Base-by-base conservation (phyloP, 768 basidiomycete genomes). In the Suillus tomentosus region DNA sequence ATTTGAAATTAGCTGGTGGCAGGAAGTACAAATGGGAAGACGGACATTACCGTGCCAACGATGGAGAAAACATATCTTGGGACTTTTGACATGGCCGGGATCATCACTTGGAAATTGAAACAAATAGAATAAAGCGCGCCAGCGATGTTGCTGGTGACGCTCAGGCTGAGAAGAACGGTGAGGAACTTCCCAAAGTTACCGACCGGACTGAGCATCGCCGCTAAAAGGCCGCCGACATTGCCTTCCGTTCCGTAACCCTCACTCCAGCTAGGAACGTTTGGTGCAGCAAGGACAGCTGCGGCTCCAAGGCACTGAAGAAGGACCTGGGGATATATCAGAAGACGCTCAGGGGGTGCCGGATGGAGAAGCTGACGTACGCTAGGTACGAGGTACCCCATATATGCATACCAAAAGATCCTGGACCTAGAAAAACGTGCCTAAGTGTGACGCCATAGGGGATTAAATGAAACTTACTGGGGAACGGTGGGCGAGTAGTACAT, bases 71-170 rank as follows among this genome's bases (percentile, higher is more conserved):
- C 76, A 73, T 89, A 92, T 70, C 90, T 81, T 2, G 91, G 91
- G 7, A 92, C 80, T 64, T 71, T 76, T 13, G 81, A 78, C 40
- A 87, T 79, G 50, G 77, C 79, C 0, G 91, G 90, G 5, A 90
- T 73, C 68, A 88, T 81, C 1, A 89, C 81, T 71, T 94, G 92
- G 67, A 92, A 79, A 71, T 86, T 88, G 63, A 94, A 81, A 66
- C 87, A 85, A 63, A 90, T 84, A 51, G 89, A 92, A 74, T 97
- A 97, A 66, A 94, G 87, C 6, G 91, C 90, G 3, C 88, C 85
- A 1, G 92, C 90, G 54, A 92, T 89, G 76, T 95, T 95, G 3
- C 85, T 90, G 2, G 87, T 86, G 13, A 93, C 86, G 63, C 87
- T 88, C 37, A 95, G 76, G n/a, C 88, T 86, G 66, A 94, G 80